These are phyloP conservation scores for Mycena albidolilacea DNA, from an alignment of 768 basidiomycete genomes.

Conservation along the genomic window DNA sequence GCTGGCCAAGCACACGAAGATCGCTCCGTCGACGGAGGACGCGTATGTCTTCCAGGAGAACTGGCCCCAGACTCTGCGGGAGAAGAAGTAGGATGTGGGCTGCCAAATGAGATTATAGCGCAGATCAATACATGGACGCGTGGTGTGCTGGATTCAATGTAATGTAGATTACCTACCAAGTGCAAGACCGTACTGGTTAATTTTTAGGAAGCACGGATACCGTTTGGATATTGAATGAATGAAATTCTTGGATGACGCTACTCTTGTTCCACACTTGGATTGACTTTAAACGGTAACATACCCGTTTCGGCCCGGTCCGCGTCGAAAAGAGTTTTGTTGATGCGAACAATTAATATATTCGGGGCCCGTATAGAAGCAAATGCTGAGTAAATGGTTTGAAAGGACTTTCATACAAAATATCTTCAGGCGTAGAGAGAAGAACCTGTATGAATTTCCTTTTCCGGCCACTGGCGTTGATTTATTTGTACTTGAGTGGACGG, in stretches of 20 bases:
- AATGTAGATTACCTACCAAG: slow-evolving; percentile 9
- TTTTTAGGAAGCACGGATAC: not conserved
- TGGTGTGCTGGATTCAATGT: not conserved
- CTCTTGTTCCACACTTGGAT: too few species aligned
- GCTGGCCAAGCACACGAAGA: slow-evolving; percentile 74
- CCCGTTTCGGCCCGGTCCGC: too few species aligned
- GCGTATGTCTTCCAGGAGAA: slow-evolving; percentile 79
- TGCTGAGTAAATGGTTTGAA: too few species aligned
- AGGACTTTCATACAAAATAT: too few species aligned
- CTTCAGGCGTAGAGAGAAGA: too few species aligned
- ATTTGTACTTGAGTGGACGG: not conserved
- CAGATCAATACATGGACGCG: not conserved
- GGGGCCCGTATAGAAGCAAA: too few species aligned
- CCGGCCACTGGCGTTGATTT: not conserved
- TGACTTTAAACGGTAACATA: too few species aligned
- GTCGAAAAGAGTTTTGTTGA: too few species aligned
- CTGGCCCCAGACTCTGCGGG: slow-evolving; percentile 53
- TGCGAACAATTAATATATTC: too few species aligned
- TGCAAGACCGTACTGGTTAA: slow-evolving; percentile 5
- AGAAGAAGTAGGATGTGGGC: not conserved
- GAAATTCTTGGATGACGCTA: too few species aligned
- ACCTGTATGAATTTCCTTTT: not conserved
- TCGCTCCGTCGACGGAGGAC: slow-evolving; percentile 81
- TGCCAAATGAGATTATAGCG: not conserved
- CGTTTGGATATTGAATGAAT: too few species aligned